A percentile compares a stretch with the other conserved stretches of the same genome.
These are phyloP conservation scores for Bruguiera sexangula DNA, from an alignment of 345 rosid species.

Conservation along the genomic window DNA sequence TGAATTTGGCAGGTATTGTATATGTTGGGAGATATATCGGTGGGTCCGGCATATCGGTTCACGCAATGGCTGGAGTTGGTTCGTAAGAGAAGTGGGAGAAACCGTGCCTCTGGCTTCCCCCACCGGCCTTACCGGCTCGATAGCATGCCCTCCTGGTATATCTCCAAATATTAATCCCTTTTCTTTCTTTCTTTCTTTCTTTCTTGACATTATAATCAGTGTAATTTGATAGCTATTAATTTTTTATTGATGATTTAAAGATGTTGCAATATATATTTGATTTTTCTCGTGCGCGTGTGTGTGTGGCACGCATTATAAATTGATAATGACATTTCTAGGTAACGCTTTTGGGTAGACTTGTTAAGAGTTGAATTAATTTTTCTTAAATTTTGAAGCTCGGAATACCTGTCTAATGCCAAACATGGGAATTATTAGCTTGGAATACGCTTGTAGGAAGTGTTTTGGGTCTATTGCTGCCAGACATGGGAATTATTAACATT, in stretches of 20 bases:
- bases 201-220: no score
- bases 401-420: not conserved
- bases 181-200: not conserved
- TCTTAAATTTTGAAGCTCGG: not conserved
- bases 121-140: constrained; percentile 51
- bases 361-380: not conserved
- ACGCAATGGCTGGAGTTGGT: constrained; percentile 96
- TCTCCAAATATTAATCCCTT: not conserved
- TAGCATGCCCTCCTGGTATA: constrained; percentile 45
- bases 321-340: not conserved
- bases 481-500: not conserved
- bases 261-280: no score
- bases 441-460: not conserved
- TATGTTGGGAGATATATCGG: constrained; percentile 96
- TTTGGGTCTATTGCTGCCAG: no score
- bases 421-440: no score
- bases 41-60: constrained; percentile 79
- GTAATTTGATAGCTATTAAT: no score
- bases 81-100: constrained; percentile 81
- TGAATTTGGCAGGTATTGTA: constrained; percentile 61
- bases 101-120: constrained; percentile 85
- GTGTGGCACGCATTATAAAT: not conserved
- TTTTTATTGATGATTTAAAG: no score
- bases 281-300: no score
- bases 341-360: not conserved